Conservation (phyloP, 768 basidiomycete genomes). For the Lactifluus subvellereus region DNA sequence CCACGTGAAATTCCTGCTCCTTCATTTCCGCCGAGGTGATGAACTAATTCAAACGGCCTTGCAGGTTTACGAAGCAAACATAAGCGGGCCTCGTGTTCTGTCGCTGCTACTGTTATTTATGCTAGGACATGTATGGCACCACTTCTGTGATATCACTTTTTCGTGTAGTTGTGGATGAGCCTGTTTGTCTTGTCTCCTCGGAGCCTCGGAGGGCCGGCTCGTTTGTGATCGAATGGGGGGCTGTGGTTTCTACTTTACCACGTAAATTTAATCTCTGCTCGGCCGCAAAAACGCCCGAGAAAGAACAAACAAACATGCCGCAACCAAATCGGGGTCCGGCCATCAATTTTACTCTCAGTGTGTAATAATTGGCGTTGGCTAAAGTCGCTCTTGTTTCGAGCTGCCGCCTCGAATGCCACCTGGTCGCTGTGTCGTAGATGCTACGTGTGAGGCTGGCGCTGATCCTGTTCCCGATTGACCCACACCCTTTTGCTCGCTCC, state of each 20-base stretch:
- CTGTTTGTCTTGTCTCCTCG: not conserved
- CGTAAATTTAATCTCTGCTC: not conserved
- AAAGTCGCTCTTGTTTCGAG: conserved; percentile 4
- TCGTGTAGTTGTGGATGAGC: not conserved
- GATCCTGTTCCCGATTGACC: conserved; percentile 1
- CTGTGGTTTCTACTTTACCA: not conserved
- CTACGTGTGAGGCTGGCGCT: not conserved
- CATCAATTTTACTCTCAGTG: not conserved
- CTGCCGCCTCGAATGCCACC: conserved; percentile 1
- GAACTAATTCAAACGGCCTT: not conserved
- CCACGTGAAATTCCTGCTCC: conserved; percentile 61
- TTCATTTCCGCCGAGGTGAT: conserved; percentile 11
- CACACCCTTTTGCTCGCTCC: not conserved
- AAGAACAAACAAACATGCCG: not conserved
- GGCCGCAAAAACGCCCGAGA: not conserved
- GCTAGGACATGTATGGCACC: conserved; percentile 13
- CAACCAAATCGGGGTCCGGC: conserved; percentile 3
- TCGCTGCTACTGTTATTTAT: not conserved
- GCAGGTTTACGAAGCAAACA: conserved; percentile 19
- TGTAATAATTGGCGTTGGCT: not conserved
- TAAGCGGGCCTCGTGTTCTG: conserved; percentile 16
- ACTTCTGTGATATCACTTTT: conserved; percentile 4
- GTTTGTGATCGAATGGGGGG: not conserved
- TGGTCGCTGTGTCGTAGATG: not conserved
- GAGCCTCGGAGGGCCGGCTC: not conserved